A percentile compares a stretch with the other conserved stretches of the same genome.
These are phyloP conservation scores for Hypomontagnella submonticulosa DNA, from an alignment of 495 filamentous ascomycete genomes.

Conservation along the genomic window DNA sequence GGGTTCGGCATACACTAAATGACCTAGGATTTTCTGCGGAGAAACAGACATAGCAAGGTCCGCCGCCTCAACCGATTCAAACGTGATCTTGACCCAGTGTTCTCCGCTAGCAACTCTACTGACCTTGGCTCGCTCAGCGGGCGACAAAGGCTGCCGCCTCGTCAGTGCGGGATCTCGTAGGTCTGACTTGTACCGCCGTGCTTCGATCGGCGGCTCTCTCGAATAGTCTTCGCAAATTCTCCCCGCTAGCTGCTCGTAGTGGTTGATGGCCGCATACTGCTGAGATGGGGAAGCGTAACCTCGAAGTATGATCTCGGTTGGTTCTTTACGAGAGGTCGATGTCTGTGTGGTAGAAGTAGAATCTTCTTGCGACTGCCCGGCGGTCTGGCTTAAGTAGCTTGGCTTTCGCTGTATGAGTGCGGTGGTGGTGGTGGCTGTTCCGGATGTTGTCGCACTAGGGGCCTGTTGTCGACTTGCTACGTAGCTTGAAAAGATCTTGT, in stretches of 20 bases:
- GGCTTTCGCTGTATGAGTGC: conserved; percentile 45
- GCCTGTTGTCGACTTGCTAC: conserved; percentile 47
- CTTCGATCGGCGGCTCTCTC: conserved; percentile 69
- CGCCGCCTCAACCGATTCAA: conserved; percentile 82
- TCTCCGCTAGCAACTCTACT: conserved; percentile 79
- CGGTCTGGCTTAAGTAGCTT: conserved; percentile 39
- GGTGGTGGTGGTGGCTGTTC: conserved; percentile 14
- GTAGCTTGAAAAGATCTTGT: conserved; percentile 61
- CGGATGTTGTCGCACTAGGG: conserved; percentile 20
- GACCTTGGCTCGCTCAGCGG: conserved; percentile 76
- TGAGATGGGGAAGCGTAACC: conserved; percentile 76
- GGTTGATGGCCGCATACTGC: conserved; percentile 86
- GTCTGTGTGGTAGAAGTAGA: conserved; percentile 38
- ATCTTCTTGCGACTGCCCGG: conserved; percentile 47
- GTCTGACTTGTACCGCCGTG: conserved; percentile 66
- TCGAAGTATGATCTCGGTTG: conserved; percentile 84
- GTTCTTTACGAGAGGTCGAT: conserved; percentile 51
- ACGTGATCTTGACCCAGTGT: conserved; percentile 94
- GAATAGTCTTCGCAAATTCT: conserved; percentile 92
- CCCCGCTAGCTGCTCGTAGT: conserved; percentile 82
- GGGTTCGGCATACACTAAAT: conserved; percentile 79
- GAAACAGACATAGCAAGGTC: conserved; percentile 78
- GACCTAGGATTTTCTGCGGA: conserved; percentile 79
- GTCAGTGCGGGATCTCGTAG: conserved; percentile 73
- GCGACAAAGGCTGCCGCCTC: conserved; percentile 66